Base-by-base conservation (phyloP, 2,329 filamentous ascomycete genomes). In the Cadophora sp. region DNA sequence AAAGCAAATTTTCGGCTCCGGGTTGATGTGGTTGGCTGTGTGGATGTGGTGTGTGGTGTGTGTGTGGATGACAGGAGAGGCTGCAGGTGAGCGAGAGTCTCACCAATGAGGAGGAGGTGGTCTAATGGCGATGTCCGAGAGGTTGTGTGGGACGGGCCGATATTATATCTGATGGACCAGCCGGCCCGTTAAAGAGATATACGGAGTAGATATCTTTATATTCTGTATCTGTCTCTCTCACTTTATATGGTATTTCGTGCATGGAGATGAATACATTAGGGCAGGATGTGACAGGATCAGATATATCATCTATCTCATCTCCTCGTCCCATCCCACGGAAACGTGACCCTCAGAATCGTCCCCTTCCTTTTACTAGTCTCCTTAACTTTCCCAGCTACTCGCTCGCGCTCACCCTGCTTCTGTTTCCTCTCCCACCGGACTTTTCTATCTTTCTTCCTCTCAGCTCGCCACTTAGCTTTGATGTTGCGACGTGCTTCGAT, bases 21-120 rank as follows among this genome's bases (percentile, higher is more conserved):
- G 33, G 48, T 53, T 16, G 27, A 36, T 55, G 30, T 55, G 51
- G 48, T 30, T 51, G 48, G 48, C 24, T 51, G 47, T 22, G 9
- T 33, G 30, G 51, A 20, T 36, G 27, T 55, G 51, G 4, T 6
- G 51, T 39, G 36, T 39, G 36, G 4, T 4, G 6, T 4, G 36
- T 39, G 36, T 39, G 36, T 39, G 36, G 36, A 5, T 9, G 30
- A 33, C 30, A 33, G 30, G 30, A 20, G 20, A n/a, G n/a, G n/a
- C n/a, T n/a, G n/a, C n/a, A n/a, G n/a, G n/a, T n/a, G n/a, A n/a
- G n/a, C 30, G 48, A 27, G 48, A 27, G 13, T 51, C 22, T 16
- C 13, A 16, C 48, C 48, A 51, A 51, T 51, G 13, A 20, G 9
- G 22, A 13, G 3, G 48, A 24, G 13, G 11, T 27, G 22, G 27